phyloP scores from a whole-genome alignment of 495 filamentous ascomycete species.

The Talaromyces stipitatus region DNA sequence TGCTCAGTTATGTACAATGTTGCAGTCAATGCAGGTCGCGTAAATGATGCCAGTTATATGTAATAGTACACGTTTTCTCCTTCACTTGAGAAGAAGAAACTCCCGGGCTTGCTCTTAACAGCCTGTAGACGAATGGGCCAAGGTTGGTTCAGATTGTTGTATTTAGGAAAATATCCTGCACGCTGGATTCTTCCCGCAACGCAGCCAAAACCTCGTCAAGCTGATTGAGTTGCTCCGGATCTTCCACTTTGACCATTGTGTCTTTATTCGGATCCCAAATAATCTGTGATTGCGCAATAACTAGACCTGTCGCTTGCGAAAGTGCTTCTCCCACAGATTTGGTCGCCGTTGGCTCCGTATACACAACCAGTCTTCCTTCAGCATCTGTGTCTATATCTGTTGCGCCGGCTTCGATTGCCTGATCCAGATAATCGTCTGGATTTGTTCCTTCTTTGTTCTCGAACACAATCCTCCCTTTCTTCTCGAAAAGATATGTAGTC shows the following conservation, averaged over 20 bases:
- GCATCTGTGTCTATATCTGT: conserved; percentile 69
- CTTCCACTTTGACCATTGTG: conserved; percentile 52
- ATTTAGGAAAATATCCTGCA: conserved; percentile 65
- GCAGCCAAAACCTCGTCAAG: conserved; percentile 34
- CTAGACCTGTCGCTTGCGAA: conserved; percentile 48
- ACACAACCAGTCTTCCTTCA: conserved; percentile 62
- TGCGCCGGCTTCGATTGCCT: conserved; percentile 77
- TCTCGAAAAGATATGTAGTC: conserved; percentile 77
- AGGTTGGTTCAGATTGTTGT: background rate
- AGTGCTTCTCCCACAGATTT: conserved; percentile 57
- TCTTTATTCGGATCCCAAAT: conserved; percentile 82
- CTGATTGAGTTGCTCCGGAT: conserved; percentile 43
- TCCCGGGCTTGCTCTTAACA: background rate
- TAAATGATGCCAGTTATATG: background rate
- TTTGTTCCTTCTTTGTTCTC: conserved; percentile 52
- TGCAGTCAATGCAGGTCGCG: too few species aligned
- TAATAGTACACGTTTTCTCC: conserved; percentile 13
- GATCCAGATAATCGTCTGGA: conserved; percentile 72
- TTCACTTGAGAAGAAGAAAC: background rate
- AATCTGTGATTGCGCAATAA: conserved; percentile 65
- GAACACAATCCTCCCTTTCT: conserved; percentile 63
- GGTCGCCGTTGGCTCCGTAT: conserved; percentile 64
- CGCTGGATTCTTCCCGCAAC: conserved; percentile 52
- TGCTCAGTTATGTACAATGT: background rate
- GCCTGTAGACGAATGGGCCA: too few species aligned